These are phyloP conservation scores for Microstegium vimineum DNA, from an alignment of 176 grass and related monocot species.

Conservation along the genomic window DNA sequence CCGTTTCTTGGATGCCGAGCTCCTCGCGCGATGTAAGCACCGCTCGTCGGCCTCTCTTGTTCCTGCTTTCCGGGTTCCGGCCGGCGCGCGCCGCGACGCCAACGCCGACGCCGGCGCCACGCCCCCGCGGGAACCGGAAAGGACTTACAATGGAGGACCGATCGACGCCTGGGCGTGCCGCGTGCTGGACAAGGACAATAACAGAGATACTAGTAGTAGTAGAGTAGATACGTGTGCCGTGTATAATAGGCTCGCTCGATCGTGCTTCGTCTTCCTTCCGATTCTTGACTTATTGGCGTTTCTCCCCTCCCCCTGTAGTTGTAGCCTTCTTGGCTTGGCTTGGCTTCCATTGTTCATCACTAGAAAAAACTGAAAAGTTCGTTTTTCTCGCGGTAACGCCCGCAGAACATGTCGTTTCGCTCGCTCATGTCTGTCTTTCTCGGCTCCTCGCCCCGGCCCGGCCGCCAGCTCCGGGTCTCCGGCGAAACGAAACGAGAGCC, in stretches of 20 bases:
- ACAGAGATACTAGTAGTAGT: conserved; percentile 25
- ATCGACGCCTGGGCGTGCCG: conserved; percentile 20
- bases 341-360: conserved; percentile 8
- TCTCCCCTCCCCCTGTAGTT: background rate
- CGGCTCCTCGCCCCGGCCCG: background rate
- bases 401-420: background rate
- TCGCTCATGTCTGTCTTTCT: background rate
- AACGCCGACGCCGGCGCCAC: background rate
- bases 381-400: background rate
- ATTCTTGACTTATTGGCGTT: conserved; percentile 7
- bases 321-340: conserved; percentile 27
- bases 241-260: conserved; percentile 28
- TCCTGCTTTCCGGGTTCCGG: conserved; percentile 78
- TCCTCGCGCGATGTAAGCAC: conserved; percentile 5
- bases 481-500: background rate
- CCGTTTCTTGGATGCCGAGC: conserved; percentile 40
- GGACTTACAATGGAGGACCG: conserved; percentile 85
- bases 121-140: conserved; percentile 56
- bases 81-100: background rate
- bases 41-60: conserved; percentile 72
- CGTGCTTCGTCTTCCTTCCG: background rate
- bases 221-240: conserved; percentile 11
- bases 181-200: conserved; percentile 31
- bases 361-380: conserved; percentile 5
- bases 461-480: background rate